Evolutionary conservation across 768 basidiomycete genomes (phyloP).

Genomic region (Boletus reticuloceps): DNA sequence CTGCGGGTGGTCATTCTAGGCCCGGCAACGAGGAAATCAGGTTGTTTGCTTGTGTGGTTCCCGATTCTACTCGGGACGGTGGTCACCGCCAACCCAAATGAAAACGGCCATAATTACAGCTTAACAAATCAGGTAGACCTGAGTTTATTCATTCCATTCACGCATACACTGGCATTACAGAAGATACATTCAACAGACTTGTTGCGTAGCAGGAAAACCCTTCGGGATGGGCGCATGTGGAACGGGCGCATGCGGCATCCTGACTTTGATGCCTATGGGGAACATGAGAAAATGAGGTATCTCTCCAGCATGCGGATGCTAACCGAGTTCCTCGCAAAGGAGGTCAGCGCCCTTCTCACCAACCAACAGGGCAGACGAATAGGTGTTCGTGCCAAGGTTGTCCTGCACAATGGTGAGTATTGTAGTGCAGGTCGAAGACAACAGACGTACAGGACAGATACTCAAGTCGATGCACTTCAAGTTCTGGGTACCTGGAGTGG

Average conservation of each 20-base stretch:
- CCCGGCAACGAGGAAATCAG: too few species aligned
- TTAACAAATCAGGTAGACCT: too few species aligned
- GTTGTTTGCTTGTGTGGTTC: too few species aligned
- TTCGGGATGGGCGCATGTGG: conserved; percentile 62
- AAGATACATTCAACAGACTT: conserved; percentile 6
- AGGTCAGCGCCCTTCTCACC: conserved; percentile 69
- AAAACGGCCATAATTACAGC: too few species aligned
- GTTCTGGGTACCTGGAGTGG: conserved; percentile 50
- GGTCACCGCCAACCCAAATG: too few species aligned
- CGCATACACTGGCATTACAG: too few species aligned
- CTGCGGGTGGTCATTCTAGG: too few species aligned
- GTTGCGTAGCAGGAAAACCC: conserved; percentile 49
- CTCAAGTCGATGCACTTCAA: conserved; percentile 67
- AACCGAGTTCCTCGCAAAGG: conserved; percentile 62
- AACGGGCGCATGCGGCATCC: conserved; percentile 62
- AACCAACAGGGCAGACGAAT: conserved; percentile 66
- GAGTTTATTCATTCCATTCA: too few species aligned
- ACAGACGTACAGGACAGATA: conserved; percentile 59
- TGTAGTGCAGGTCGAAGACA: background rate
- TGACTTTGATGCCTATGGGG: conserved; percentile 55
- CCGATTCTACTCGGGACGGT: too few species aligned
- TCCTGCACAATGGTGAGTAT: conserved; percentile 38
- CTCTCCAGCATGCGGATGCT: conserved; percentile 5
- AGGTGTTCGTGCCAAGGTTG: conserved; percentile 71
- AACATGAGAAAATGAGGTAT: background rate